Conservation (phyloP, 2,329 filamentous ascomycete genomes). For the Lasiodiplodia sp. region DNA sequence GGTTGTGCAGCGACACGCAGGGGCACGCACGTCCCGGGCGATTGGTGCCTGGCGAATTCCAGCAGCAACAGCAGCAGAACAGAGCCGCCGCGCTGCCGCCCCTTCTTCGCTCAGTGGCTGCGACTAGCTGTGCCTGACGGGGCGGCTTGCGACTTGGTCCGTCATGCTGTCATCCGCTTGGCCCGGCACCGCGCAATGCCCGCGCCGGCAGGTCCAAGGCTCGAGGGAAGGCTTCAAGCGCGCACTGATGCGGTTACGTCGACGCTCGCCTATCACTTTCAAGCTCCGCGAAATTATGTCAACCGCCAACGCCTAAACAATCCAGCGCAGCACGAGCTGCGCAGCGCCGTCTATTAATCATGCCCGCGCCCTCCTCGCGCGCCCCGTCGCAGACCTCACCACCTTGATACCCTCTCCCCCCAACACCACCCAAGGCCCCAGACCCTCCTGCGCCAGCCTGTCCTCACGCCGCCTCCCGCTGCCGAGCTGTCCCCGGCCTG, state of each 20-base stretch:
- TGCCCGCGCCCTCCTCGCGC: conserved; percentile 23
- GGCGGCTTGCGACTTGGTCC: conserved; percentile 1
- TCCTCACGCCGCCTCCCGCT: neutral
- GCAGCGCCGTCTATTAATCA: conserved; percentile 28
- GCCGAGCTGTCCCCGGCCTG: conserved; percentile 25
- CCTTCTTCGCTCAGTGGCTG: conserved; percentile 12
- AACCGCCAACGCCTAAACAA: conserved; percentile 27
- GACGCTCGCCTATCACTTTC: conserved; percentile 29
- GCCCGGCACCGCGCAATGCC: conserved; percentile 4
- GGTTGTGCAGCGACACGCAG: conserved; percentile 14
- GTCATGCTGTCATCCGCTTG: conserved; percentile 26
- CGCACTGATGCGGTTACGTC: conserved; percentile 28
- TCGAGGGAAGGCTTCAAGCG: conserved; percentile 10
- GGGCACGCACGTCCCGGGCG: conserved; percentile 25
- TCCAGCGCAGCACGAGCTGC: conserved; percentile 26
- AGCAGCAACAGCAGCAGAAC: conserved; percentile 8
- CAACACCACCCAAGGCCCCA: neutral
- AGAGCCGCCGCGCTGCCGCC: conserved; percentile 23
- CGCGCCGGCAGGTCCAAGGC: conserved; percentile 1
- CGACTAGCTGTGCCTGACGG: conserved; percentile 20
- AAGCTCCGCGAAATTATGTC: conserved; percentile 29
- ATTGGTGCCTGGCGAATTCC: conserved; percentile 23
- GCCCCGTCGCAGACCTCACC: conserved; percentile 10
- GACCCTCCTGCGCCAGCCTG: neutral
- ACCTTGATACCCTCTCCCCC: conserved; percentile 18